Conservation (phyloP, 192 early-diverging fungal genomes). For the Coemansia sp. region DNA sequence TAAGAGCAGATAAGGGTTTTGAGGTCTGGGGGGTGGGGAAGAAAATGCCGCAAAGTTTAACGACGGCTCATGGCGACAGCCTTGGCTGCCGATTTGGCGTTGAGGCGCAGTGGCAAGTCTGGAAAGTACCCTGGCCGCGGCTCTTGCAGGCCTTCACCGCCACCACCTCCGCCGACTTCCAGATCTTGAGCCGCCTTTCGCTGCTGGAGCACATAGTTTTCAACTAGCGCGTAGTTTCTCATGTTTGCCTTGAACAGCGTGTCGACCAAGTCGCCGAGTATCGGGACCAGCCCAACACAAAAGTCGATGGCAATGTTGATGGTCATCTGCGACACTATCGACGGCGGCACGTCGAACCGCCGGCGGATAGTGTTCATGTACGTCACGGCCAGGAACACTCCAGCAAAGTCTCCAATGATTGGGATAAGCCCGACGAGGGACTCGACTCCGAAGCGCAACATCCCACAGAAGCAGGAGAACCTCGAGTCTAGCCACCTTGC, state of each 20-base stretch:
- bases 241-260: conserved; percentile 55
- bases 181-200: conserved; percentile 10
- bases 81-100: conserved; percentile 17
- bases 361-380: conserved; percentile 34
- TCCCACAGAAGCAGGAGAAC: conserved; percentile 43
- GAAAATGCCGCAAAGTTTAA: not conserved
- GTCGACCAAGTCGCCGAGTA: conserved; percentile 56
- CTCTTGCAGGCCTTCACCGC: conserved; percentile 7
- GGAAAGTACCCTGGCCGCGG: conserved; percentile 25
- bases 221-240: conserved; percentile 46
- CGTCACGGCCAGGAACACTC: conserved; percentile 32
- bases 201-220: conserved; percentile 29
- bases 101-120: conserved; percentile 11
- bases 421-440: conserved; percentile 51
- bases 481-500: conserved; percentile 38
- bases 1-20: not conserved
- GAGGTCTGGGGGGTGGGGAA: not conserved
- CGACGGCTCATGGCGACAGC: not conserved
- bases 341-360: conserved; percentile 33
- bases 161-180: conserved; percentile 21
- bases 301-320: conserved; percentile 54
- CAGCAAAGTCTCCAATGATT: conserved; percentile 51
- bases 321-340: conserved; percentile 44
- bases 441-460: conserved; percentile 49
- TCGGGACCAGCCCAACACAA: conserved; percentile 45